Evolutionary conservation across 108 stramenopile genomes (phyloP).

Genomic region (Nitzschia palea): DNA sequence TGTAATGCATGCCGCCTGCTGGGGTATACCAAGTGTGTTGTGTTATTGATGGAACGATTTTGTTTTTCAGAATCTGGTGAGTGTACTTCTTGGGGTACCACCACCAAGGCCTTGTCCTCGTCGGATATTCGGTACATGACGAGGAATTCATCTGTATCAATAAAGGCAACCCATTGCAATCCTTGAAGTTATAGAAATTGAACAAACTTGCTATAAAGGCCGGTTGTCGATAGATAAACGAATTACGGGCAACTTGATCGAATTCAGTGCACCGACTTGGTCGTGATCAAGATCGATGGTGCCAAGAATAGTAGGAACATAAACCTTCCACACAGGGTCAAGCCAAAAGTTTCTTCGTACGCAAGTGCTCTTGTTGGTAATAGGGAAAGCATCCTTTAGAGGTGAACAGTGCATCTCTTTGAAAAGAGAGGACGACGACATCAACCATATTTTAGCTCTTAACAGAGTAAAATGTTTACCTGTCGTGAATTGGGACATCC

Average conservation of each 20-base stretch:
- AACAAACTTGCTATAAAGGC: conserved; percentile 24
- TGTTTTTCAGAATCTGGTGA: neutral
- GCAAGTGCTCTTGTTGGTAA: no score
- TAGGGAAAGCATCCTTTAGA: no score
- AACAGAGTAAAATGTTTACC: no score
- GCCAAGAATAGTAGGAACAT: no score
- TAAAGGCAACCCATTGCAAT: conserved; percentile 33
- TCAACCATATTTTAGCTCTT: no score
- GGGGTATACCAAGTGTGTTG: neutral
- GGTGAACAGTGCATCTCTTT: no score
- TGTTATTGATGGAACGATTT: neutral
- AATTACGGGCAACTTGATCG: neutral
- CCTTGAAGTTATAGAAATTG: conserved; percentile 18
- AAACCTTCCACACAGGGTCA: no score
- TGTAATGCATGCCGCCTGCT: neutral
- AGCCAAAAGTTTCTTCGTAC: no score
- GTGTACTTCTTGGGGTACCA: neutral
- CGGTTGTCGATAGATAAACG: neutral
- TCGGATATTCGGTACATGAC: conserved; percentile 36
- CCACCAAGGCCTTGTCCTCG: neutral
- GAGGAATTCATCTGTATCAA: conserved; percentile 57
- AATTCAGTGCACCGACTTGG: no score
- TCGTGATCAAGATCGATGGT: no score
- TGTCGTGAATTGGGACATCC: no score
- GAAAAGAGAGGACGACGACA: no score